Evolutionary conservation across 495 filamentous ascomycete species (phyloP).

Genomic region (Baudoinia panamericana): DNA sequence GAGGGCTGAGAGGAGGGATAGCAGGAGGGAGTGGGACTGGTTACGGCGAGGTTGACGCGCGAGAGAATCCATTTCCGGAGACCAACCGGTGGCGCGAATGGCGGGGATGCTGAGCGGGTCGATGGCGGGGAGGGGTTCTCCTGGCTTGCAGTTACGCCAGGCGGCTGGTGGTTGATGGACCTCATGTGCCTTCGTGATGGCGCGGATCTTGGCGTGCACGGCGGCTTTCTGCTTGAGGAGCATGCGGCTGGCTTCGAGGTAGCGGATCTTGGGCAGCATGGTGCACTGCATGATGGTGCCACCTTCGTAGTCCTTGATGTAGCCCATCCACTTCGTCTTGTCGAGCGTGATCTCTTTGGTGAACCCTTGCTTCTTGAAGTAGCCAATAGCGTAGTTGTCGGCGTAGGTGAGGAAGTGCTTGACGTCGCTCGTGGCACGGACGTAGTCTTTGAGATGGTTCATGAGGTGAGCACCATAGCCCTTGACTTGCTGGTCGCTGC

Average conservation of each 20-base stretch:
- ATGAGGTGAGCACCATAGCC: constrained; percentile 96
- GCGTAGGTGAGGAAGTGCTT: constrained; percentile 99
- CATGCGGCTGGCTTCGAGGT: constrained; percentile 89
- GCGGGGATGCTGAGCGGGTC: constrained; percentile 71
- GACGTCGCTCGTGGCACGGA: constrained; percentile 88
- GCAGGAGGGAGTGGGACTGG: constrained; percentile 84
- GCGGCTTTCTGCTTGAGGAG: constrained; percentile 92
- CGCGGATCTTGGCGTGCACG: constrained; percentile 85
- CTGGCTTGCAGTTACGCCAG: constrained; percentile 40
- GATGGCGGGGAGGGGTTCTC: constrained; percentile 56
- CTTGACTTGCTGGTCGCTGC: constrained; percentile 95
- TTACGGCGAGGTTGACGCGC: constrained; percentile 94
- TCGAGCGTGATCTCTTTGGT: constrained; percentile 96
- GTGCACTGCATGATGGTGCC: constrained; percentile 99
- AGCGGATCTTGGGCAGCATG: constrained; percentile 90
- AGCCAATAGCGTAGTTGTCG: constrained; percentile 97
- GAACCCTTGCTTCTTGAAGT: constrained; percentile 98
- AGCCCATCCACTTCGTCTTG: constrained; percentile 91
- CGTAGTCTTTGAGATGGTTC: constrained; percentile 97
- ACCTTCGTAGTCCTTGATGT: constrained; percentile 98
- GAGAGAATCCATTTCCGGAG: constrained; percentile 91
- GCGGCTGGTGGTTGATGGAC: constrained; percentile 73
- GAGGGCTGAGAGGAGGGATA: constrained; percentile 87
- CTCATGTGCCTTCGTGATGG: constrained; percentile 77
- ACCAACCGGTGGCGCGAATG: constrained; percentile 86